Base-by-base conservation (phyloP, 306 rosid genomes). In the Cicer arietinum region DNA sequence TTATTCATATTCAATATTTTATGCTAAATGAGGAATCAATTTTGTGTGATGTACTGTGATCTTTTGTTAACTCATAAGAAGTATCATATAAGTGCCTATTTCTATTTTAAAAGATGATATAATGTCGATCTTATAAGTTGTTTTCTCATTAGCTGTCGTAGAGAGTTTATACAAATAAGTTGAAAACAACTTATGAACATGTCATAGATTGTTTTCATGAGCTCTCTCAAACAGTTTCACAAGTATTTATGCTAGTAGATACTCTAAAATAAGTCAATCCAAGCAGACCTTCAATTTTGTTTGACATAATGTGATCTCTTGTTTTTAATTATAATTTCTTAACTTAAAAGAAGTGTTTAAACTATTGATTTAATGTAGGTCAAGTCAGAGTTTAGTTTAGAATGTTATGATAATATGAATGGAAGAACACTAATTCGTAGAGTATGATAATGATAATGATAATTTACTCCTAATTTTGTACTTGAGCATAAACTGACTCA, bases 351-450 rank as follows among this genome's bases (percentile, higher is more conserved):
- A 10, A 41, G 66, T 20, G 30, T 7, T 73, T 7, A 6, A 56
- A 43, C 53, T 57, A 47, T 45, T 13, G 10, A 57, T 7, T 41
- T 40, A 20, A 6, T 6, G 16, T 30, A 70, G 59, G 54, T 7
- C 7, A 7, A 7, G 1, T 9, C 43, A 2, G 53, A 61, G 43
- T 16, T 52, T 80, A 22, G 42, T 9, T 74, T 59, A 43, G 50
- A 51, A 59, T 41, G 18, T 35, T 69, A 8, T 8, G n/a, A 10
- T 81, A 60, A 35, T 35, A 51, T 30, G 54, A 50, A 81, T 61
- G 57, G 45, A 45, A 68, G 22, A 62, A 16, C 25, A 40, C 22
- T 13, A 61, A 30, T 69, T 50, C 14, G 14, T 44, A 14, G 59
- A 16, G 6, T 9, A 53, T 53, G 30, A 17, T 53, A 41, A 47